Conservation (phyloP, 257 asterid species). For the Plantago elongata region DNA sequence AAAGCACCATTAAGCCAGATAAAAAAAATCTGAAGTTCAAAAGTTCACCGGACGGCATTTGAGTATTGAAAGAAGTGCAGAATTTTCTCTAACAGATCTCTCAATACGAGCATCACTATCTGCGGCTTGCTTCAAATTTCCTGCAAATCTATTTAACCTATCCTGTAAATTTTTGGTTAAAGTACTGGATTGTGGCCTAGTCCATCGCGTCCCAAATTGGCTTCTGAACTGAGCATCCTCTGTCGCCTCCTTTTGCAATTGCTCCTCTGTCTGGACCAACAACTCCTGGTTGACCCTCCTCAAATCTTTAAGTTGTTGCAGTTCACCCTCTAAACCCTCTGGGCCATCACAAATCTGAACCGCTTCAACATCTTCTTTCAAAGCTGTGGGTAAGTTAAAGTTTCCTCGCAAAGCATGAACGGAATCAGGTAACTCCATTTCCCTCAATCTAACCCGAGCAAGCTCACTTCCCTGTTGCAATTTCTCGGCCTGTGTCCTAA, state of each 20-base stretch:
- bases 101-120: slow-evolving; percentile 96
- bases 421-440: slow-evolving; percentile 96
- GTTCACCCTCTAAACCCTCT: slow-evolving; percentile 83
- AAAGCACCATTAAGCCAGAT: slow-evolving; percentile 9
- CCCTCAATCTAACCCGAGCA: slow-evolving; percentile 92
- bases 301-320: slow-evolving; percentile 85
- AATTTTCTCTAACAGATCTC: slow-evolving; percentile 86
- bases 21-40: slow-evolving; percentile 16
- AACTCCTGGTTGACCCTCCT: slow-evolving; percentile 91
- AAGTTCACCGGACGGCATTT: slow-evolving; percentile 77
- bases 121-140: slow-evolving; percentile 87
- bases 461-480: slow-evolving; percentile 98
- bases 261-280: slow-evolving; percentile 86
- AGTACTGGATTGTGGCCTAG: slow-evolving; percentile 94
- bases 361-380: slow-evolving; percentile 87
- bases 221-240: slow-evolving; percentile 92
- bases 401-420: slow-evolving; percentile 89
- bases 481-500: slow-evolving; percentile 92
- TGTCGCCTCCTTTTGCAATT: slow-evolving; percentile 78
- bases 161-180: slow-evolving; percentile 82
- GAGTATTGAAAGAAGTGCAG: slow-evolving; percentile 83
- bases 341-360: slow-evolving; percentile 97
- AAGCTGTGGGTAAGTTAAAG: slow-evolving; percentile 47
- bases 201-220: slow-evolving; percentile 93
- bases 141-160: slow-evolving; percentile 86